These are phyloP conservation scores for Hortaea sp. DNA, from an alignment of 2,329 filamentous ascomycete genomes.

Conservation along the genomic window DNA sequence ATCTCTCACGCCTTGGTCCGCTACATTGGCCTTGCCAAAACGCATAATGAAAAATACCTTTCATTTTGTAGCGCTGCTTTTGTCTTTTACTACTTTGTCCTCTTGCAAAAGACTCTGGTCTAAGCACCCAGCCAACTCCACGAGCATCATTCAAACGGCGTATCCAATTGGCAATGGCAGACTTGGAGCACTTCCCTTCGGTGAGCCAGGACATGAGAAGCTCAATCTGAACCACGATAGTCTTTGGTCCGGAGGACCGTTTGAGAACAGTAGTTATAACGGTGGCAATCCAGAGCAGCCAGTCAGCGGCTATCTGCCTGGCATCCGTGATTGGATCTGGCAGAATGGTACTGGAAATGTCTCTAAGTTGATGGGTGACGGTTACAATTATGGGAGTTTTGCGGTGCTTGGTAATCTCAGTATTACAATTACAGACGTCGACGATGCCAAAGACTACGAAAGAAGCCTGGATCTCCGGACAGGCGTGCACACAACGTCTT, in stretches of 20 bases:
- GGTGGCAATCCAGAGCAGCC: constrained; percentile 37
- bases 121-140: constrained; percentile 4
- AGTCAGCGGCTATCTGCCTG: constrained; percentile 26
- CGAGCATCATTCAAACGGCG: constrained; percentile 6
- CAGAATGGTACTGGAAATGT: constrained; percentile 40
- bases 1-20: too few relatives aligned
- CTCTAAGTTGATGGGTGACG: constrained; percentile 29
- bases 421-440: constrained; percentile 27
- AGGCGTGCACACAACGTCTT: constrained; percentile 29
- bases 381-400: constrained; percentile 37
- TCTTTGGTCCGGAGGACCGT: constrained; percentile 43
- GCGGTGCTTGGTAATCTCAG: constrained; percentile 39
- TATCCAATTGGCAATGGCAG: constrained; percentile 43
- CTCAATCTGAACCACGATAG: constrained; percentile 40
- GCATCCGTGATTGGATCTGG: constrained; percentile 40
- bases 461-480: constrained; percentile 35
- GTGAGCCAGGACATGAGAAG: constrained; percentile 33
- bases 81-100: not conserved
- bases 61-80: not conserved
- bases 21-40: not conserved
- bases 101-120: constrained; percentile 6
- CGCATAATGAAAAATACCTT: too few relatives aligned
- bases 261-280: constrained; percentile 34
- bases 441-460: constrained; percentile 27
- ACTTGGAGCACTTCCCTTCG: constrained; percentile 35